These are phyloP conservation scores for Penicillium rolfsii DNA, from an alignment of 2,329 filamentous ascomycete genomes.

Conservation along the genomic window DNA sequence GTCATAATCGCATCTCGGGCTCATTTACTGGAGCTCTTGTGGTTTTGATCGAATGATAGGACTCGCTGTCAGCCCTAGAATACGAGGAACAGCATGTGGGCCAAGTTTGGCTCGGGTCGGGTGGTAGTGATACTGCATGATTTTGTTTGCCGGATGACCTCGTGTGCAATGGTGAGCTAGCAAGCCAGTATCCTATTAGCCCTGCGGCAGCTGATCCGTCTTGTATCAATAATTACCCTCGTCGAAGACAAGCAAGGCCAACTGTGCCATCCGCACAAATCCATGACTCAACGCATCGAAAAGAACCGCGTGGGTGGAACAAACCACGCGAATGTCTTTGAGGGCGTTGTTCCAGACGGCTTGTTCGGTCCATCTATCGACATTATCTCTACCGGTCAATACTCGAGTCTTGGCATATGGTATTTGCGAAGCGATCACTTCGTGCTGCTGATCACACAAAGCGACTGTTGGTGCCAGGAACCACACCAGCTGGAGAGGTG, in stretches of 20 bases:
- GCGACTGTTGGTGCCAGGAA: conserved; percentile 72
- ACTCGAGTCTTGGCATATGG: conserved; percentile 61
- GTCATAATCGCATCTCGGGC: background rate
- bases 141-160: conserved; percentile 66
- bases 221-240: conserved; percentile 64
- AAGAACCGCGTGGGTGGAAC: conserved; percentile 77
- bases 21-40: conserved; percentile 55
- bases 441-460: conserved; percentile 68
- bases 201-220: background rate
- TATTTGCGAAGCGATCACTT: conserved; percentile 63
- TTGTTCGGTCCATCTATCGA: conserved; percentile 73
- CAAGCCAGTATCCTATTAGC: background rate
- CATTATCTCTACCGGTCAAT: conserved; percentile 68
- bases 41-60: conserved; percentile 67
- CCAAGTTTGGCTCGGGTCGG: conserved; percentile 41
- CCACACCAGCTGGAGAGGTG: conserved; percentile 59
- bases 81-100: conserved; percentile 56
- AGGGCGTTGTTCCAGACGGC: conserved; percentile 70
- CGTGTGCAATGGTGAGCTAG: conserved; percentile 72
- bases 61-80: conserved; percentile 81
- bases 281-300: conserved; percentile 73
- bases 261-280: conserved; percentile 66
- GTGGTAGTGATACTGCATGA: conserved; percentile 76
- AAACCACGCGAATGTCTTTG: conserved; percentile 67
- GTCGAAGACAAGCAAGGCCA: conserved; percentile 78